Evolutionary conservation across 2,329 filamentous ascomycete species (phyloP).

Genomic region (Raffaelea deltoideospora): DNA sequence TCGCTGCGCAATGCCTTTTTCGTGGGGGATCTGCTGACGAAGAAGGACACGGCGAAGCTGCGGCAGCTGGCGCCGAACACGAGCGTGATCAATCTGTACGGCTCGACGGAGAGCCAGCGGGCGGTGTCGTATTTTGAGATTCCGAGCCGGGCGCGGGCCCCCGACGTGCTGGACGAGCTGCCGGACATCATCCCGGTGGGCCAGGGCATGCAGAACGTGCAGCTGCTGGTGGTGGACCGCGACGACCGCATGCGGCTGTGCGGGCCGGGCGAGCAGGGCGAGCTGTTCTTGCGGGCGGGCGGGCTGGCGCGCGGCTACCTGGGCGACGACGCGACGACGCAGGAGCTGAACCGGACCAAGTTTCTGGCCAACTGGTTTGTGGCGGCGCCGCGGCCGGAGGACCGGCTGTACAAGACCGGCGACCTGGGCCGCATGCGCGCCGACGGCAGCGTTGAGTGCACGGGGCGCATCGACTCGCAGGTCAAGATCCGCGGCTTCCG

Average conservation of each 20-base stretch:
- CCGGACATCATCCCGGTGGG: slow-evolving; percentile 68
- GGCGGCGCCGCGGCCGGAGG: slow-evolving; percentile 60
- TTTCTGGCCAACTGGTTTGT: slow-evolving; percentile 82
- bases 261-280: slow-evolving; percentile 65
- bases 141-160: slow-evolving; percentile 47
- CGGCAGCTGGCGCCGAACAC: slow-evolving; percentile 61
- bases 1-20: slow-evolving; percentile 71
- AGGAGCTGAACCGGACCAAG: slow-evolving; percentile 51
- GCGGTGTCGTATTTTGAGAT: slow-evolving; percentile 75
- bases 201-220: slow-evolving; percentile 75
- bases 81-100: slow-evolving; percentile 73
- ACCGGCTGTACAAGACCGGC: slow-evolving; percentile 75
- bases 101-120: slow-evolving; percentile 72
- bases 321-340: slow-evolving; percentile 39
- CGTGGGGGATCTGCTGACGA: slow-evolving; percentile 81
- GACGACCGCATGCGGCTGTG: slow-evolving; percentile 54
- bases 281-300: slow-evolving; percentile 68
- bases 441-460: slow-evolving; percentile 57
- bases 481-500: slow-evolving; percentile 94
- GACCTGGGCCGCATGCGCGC: slow-evolving; percentile 67
- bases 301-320: slow-evolving; percentile 56
- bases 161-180: slow-evolving; percentile 28
- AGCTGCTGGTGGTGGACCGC: slow-evolving; percentile 69
- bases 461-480: slow-evolving; percentile 61
- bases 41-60: slow-evolving; percentile 63